Percentiles rank a stretch among this genome's conserved stretches.
These are phyloP conservation scores for Phytophthora cactorum DNA, from an alignment of 352 stramenopile species.

Conservation along the genomic window DNA sequence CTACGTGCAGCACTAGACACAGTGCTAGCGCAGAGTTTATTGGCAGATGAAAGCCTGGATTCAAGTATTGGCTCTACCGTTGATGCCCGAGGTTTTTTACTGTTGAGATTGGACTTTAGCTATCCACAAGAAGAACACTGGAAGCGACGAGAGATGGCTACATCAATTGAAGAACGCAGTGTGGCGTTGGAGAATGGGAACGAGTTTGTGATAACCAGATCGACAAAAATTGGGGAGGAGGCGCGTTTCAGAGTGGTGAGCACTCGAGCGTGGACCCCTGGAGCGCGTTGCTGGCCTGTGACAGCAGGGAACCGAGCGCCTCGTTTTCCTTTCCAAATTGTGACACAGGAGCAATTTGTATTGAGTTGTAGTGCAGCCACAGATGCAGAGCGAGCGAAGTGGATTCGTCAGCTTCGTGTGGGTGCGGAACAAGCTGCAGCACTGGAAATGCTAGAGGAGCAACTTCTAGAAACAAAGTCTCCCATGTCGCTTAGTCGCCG, in stretches of 20 bases:
- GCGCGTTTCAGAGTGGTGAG: slow-evolving; percentile 49
- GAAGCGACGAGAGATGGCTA: slow-evolving; percentile 29
- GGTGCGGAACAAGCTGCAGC: slow-evolving; percentile 56
- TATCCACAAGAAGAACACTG: slow-evolving; percentile 26
- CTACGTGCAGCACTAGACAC: slow-evolving; percentile 60
- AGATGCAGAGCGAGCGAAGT: slow-evolving; percentile 62
- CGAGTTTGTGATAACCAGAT: slow-evolving; percentile 51
- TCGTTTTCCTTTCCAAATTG: slow-evolving; percentile 71
- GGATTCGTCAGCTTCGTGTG: slow-evolving; percentile 70
- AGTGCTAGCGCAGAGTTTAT: slow-evolving; percentile 49
- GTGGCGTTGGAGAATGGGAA: slow-evolving; percentile 58
- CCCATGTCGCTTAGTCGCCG: slow-evolving; percentile 30
- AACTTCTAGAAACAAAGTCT: slow-evolving; percentile 44
- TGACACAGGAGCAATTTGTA: slow-evolving; percentile 70
- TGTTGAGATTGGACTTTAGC: slow-evolving; percentile 46
- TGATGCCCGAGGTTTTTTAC: slow-evolving; percentile 35
- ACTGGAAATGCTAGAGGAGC: slow-evolving; percentile 62
- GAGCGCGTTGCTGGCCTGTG: slow-evolving; percentile 33
- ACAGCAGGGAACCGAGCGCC: slow-evolving; percentile 27
- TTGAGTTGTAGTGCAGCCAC: slow-evolving; percentile 66
- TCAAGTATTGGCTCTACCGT: not conserved
- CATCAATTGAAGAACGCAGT: slow-evolving; percentile 51
- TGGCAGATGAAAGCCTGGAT: slow-evolving; percentile 38
- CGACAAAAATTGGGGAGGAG: slow-evolving; percentile 10
- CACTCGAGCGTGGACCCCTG: slow-evolving; percentile 52